Percentiles rank a stretch among this genome's conserved stretches.
Evolutionary conservation across 371 early-diverging fungal genomes (phyloP).

Genomic region (Rhizoclosmatium hyalinum): DNA sequence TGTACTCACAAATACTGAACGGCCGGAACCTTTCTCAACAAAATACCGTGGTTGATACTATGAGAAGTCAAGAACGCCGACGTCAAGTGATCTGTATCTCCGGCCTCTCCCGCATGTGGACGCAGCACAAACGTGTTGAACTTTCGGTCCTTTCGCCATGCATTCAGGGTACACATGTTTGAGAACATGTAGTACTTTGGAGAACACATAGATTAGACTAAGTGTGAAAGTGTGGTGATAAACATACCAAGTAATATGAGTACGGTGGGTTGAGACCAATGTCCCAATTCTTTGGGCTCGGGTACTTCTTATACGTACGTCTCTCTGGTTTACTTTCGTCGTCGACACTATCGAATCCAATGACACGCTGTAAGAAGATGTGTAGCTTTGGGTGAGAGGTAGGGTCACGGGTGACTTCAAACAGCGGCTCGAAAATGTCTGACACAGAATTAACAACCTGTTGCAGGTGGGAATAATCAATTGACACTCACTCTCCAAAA

Average conservation of each 20-base stretch:
- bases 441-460: conserved; percentile 20
- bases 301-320: conserved; percentile 82
- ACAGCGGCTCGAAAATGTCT: conserved; percentile 94
- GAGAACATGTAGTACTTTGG: conserved; percentile 90
- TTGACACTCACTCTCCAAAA: conserved; percentile 69
- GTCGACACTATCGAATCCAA: conserved; percentile 97
- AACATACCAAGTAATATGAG: conserved; percentile 80
- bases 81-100: conserved; percentile 96
- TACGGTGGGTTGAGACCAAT: conserved; percentile 90
- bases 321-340: conserved; percentile 95
- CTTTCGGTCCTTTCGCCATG: conserved; percentile 78
- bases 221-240: background rate
- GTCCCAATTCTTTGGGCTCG: conserved; percentile 86
- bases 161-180: conserved; percentile 87
- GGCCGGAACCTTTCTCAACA: conserved; percentile 95
- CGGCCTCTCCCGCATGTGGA: conserved; percentile 98
- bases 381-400: conserved; percentile 86
- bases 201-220: background rate
- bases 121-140: conserved; percentile 95
- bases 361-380: conserved; percentile 91
- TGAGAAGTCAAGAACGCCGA: conserved; percentile 91
- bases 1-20: conserved; percentile 85
- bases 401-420: conserved; percentile 91
- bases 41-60: conserved; percentile 95
- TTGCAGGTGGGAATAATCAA: background rate